Base-by-base conservation (phyloP, 495 filamentous ascomycete genomes). In the Aspergillus baeticus region DNA sequence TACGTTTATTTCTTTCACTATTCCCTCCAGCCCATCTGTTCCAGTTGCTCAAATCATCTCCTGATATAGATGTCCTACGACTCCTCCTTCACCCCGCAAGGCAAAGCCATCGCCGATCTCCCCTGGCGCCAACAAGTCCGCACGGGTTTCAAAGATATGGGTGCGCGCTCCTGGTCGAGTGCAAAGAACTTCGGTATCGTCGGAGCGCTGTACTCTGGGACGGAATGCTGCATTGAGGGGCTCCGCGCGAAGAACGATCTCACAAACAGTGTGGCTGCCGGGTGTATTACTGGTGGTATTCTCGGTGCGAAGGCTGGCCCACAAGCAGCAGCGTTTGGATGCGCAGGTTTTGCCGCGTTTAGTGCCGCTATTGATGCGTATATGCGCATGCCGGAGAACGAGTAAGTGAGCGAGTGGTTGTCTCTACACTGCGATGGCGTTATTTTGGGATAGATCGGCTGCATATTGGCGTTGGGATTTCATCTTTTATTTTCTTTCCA, bases 111-210 rank as follows among this genome's bases (percentile, higher is more conserved):
- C 60, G 65, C 82, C 54, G 79, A 84, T 39, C 84, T 98, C 33
- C 92, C 94, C 44, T 76, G 91, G 53, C 81, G 84, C 20, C 81
- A 96, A 66, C 94, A 97, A 72, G 74, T 98, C 21, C 83, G 81
- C 49, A 69, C 75, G 67, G 94, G 94, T 21, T 92, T 98, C 77
- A 90, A 87, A 63, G 94, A 98, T 70, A 97, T 98, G 91, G 92
- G 92, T 44, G 62, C 79, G 39, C 84, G 92, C 10, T 89, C 89
- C 14, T 94, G 78, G 73, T 88, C 86, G 64, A 89, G 87, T 6
- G 94, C 92, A 15, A 95, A 95, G 76, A 97, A 96, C 72, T 98
- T 98, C 73, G 95, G 89, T 22, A 82, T 88, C 41, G 87, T 98
- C 41, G 94, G 94, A 46, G 88, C 91, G 0, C 81, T 98, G 8